A percentile compares a stretch with the other conserved stretches of the same genome.
These are phyloP conservation scores for Xylaria grammica DNA, from an alignment of 495 filamentous ascomycete genomes.

Conservation along the genomic window DNA sequence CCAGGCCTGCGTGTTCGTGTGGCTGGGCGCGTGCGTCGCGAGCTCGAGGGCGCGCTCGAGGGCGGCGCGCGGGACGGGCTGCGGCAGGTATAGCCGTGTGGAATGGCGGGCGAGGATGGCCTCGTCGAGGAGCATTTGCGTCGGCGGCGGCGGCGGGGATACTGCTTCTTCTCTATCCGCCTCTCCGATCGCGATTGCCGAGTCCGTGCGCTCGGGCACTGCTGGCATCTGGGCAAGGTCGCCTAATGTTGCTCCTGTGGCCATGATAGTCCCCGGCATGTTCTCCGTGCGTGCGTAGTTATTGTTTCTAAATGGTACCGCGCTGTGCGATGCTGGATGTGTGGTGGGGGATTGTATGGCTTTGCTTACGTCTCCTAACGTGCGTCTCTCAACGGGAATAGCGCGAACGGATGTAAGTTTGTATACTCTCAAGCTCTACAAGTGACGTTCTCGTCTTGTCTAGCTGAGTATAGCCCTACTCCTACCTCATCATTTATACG, in stretches of 20 bases:
- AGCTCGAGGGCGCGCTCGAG: slow-evolving; percentile 23
- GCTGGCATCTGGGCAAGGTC: not conserved
- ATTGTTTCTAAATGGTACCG: too few species aligned
- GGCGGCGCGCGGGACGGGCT: slow-evolving; percentile 1
- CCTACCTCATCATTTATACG: too few species aligned
- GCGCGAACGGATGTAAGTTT: too few species aligned
- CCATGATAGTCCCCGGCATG: not conserved
- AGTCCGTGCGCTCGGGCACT: not conserved
- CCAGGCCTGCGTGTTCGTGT: slow-evolving; percentile 33
- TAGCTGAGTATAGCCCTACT: not conserved
- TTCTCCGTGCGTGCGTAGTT: too few species aligned
- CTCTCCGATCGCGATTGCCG: slow-evolving; percentile 8
- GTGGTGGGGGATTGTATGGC: not conserved
- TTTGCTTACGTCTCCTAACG: not conserved
- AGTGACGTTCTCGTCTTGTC: not conserved
- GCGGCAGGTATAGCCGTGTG: slow-evolving; percentile 11
- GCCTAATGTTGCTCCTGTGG: not conserved
- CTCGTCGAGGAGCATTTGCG: slow-evolving; percentile 18
- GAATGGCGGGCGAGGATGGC: slow-evolving; percentile 18
- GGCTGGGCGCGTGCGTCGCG: slow-evolving; percentile 24
- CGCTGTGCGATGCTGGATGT: too few species aligned
- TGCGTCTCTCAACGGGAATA: not conserved
- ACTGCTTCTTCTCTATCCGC: not conserved
- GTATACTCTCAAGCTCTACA: not conserved
- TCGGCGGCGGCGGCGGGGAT: not conserved